Percentiles rank a stretch among this genome's conserved stretches.
phyloP scores from a whole-genome alignment of 495 filamentous ascomycete genomes.

The Penicillium malachiteum region DNA sequence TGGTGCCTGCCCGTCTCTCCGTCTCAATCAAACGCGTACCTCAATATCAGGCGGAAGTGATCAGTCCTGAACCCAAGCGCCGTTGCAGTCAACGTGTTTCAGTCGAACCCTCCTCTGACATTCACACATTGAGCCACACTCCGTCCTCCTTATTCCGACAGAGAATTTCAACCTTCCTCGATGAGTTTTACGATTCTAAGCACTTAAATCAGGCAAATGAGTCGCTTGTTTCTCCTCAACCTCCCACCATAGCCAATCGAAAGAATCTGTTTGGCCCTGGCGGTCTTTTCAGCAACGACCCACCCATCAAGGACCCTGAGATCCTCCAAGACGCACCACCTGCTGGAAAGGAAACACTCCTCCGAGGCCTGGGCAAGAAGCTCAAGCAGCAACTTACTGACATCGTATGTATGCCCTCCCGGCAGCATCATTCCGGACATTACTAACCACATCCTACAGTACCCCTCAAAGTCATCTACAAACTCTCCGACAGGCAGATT shows the following conservation, averaged over 20 bases:
- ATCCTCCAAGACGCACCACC: not conserved
- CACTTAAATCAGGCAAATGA: no score
- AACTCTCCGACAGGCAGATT: not conserved
- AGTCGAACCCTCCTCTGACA: not conserved
- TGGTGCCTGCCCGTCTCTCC: not conserved
- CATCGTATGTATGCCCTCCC: slow-evolving; percentile 34
- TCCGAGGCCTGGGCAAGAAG: slow-evolving; percentile 44
- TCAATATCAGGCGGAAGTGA: not conserved
- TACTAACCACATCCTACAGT: not conserved
- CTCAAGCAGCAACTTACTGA: slow-evolving; percentile 47
- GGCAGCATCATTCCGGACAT: not conserved
- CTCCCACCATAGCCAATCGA: not conserved
- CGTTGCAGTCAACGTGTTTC: not conserved
- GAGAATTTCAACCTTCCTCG: no score
- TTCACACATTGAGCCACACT: not conserved
- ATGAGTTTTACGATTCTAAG: no score
- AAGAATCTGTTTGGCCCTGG: slow-evolving; percentile 56
- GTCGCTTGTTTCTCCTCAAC: no score
- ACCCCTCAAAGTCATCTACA: not conserved
- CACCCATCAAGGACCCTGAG: no score
- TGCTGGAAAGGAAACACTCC: slow-evolving; percentile 29
- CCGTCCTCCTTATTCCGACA: no score
- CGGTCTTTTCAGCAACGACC: slow-evolving; percentile 42
- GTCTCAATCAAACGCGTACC: not conserved
- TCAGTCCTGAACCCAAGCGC: not conserved